Conservation (phyloP, 805 yeast species). For the Lachancea quebecensis region DNA sequence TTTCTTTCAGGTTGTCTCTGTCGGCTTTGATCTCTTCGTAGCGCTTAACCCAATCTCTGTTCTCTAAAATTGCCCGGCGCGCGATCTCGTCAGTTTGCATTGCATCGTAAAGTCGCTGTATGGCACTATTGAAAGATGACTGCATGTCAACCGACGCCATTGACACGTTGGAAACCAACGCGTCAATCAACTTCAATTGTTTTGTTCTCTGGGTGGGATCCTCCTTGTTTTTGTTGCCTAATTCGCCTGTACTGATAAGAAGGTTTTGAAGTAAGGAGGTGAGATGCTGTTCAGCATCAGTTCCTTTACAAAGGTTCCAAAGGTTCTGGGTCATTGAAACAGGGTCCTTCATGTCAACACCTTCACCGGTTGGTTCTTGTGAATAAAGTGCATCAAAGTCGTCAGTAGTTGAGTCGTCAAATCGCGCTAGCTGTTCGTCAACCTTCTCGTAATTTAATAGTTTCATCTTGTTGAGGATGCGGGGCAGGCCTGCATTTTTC, state of each 20-base stretch:
- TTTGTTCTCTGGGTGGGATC: conserved; percentile 28
- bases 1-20: conserved; percentile 59
- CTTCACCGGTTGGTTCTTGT: conserved; percentile 19
- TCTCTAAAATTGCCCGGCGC: conserved; percentile 58
- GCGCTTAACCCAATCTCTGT: conserved; percentile 45
- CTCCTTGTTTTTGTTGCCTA: conserved; percentile 15
- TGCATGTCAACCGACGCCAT: conserved; percentile 48
- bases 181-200: conserved; percentile 53
- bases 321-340: conserved; percentile 53
- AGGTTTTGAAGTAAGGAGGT: conserved; percentile 40
- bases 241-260: conserved; percentile 26
- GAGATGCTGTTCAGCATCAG: conserved; percentile 45
- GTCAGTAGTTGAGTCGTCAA: conserved; percentile 39
- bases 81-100: conserved; percentile 89
- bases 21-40: conserved; percentile 45
- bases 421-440: conserved; percentile 59
- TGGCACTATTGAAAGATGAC: conserved; percentile 70
- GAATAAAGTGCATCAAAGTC: conserved; percentile 28
- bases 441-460: conserved; percentile 55
- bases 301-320: conserved; percentile 44
- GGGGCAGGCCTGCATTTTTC: conserved; percentile 27
- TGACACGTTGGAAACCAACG: conserved; percentile 61
- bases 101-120: conserved; percentile 67
- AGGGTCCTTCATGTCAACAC: conserved; percentile 51
- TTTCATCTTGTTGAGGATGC: conserved; percentile 40